Evolutionary conservation across 768 basidiomycete genomes (phyloP).

Genomic region (Suillus subalutaceus): DNA sequence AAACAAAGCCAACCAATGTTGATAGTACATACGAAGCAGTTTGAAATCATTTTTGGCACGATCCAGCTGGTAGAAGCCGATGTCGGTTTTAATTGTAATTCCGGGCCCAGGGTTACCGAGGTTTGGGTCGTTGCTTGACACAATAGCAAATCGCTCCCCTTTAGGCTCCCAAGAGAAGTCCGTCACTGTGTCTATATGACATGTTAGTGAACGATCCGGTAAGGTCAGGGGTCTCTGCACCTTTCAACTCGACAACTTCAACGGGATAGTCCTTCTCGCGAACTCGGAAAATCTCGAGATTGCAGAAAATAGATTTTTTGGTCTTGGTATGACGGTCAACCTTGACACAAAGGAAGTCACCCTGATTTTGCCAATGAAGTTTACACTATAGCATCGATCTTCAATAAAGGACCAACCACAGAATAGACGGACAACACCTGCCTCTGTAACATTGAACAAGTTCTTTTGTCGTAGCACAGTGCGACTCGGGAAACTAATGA

Average conservation of each 20-base stretch:
- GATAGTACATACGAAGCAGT: slow-evolving; percentile 65
- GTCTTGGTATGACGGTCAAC: slow-evolving; percentile 99
- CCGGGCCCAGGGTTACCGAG: slow-evolving; percentile 88
- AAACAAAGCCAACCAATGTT: slow-evolving; percentile 5
- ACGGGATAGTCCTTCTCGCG: slow-evolving; percentile 98
- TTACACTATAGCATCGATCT: slow-evolving; percentile 68
- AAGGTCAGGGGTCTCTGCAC: slow-evolving; percentile 39
- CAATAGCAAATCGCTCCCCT: slow-evolving; percentile 94
- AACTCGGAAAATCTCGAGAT: slow-evolving; percentile 95
- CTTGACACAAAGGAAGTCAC: slow-evolving; percentile 98
- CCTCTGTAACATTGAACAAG: slow-evolving; percentile 96
- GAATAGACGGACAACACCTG: slow-evolving; percentile 38
- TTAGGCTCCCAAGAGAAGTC: slow-evolving; percentile 99
- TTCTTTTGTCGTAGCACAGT: slow-evolving; percentile 90
- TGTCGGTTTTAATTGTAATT: slow-evolving; percentile 93
- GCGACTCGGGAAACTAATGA: slow-evolving; percentile 87
- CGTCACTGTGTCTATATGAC: slow-evolving; percentile 76
- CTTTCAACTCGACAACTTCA: slow-evolving; percentile 96
- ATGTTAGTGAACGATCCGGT: background rate
- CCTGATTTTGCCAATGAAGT: slow-evolving; percentile 97
- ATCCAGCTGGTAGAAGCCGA: slow-evolving; percentile 95
- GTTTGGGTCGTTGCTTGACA: slow-evolving; percentile 93
- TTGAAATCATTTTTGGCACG: slow-evolving; percentile 93
- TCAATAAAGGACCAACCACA: slow-evolving; percentile 10
- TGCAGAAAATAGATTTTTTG: slow-evolving; percentile 97